Evolutionary conservation across 345 rosid genomes (phyloP).

Genomic region (Camelina neglecta): DNA sequence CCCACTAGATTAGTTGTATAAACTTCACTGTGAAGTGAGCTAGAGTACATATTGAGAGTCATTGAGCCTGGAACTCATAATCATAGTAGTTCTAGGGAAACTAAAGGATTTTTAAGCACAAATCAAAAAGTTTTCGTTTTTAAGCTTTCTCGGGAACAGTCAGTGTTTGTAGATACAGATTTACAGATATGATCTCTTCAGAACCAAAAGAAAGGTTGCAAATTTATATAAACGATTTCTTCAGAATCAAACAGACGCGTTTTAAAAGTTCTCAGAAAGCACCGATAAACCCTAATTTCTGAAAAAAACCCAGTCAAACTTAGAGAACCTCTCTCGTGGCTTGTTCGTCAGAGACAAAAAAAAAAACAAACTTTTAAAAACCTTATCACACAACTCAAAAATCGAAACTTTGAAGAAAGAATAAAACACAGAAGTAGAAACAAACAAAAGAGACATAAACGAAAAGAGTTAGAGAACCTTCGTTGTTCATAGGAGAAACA

Average conservation of each 20-base stretch:
- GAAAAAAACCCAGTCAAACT: background rate
- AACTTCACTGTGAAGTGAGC: background rate
- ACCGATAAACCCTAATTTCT: conserved; percentile 12
- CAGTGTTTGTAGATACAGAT: background rate
- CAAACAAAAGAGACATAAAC: background rate
- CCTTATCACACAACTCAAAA: background rate
- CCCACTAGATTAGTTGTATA: background rate
- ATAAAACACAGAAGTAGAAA: background rate
- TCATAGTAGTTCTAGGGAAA: background rate
- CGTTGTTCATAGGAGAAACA: conserved; percentile 57
- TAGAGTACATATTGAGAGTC: background rate
- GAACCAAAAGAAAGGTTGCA: background rate
- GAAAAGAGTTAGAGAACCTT: conserved; percentile 50
- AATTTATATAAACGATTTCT: background rate
- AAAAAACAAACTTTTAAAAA: background rate
- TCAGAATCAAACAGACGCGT: background rate
- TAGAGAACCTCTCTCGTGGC: background rate
- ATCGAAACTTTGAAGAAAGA: background rate
- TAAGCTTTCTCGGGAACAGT: background rate
- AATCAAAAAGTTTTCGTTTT: background rate
- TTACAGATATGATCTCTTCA: background rate
- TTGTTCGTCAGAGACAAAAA: background rate
- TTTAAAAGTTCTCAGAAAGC: background rate
- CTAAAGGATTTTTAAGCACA: background rate
- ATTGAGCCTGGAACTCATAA: background rate